Base-by-base conservation (phyloP, 176 grass and related monocot species). In the Rhynchospora breviuscula region DNA sequence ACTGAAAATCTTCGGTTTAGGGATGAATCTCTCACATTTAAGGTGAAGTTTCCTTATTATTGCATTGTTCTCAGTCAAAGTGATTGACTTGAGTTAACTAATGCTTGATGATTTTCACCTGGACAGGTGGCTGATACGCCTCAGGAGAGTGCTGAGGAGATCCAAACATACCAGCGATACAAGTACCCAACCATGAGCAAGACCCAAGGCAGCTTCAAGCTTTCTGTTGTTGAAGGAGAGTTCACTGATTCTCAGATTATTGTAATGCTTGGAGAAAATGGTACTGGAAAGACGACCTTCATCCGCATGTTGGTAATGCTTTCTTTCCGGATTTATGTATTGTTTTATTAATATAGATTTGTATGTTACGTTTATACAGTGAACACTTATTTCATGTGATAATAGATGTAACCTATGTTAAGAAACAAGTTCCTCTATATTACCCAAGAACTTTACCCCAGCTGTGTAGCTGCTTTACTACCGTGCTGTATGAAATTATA, bases 221-320 rank as follows among this genome's bases (percentile, higher is more conserved):
- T 96, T 61, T 77, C 83, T 7, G 79, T 92, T 2, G 35, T 64
- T 14, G 87, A 89, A 66, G 93, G 90, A 63, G 89, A 87, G 73
- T 96, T 93, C 57, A 91, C 81, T 89, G 89, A 86, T 85, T 93
- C 87, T 46, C 89, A 93, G 71, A 93, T 96, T 68, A 80, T 88
- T 88, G 89, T 97, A n/a, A 83, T 97, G 91, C 89, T 97, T 3
- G 93, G 91, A 72, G 93, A 97, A 70, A 97, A 97, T 31, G 91
- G 91, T 62, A 97, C 91, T 12, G 91, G 91, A 47, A 97, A 91
- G 81, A 93, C 93, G 19, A 97, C 91, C 64, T 93, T 97, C 71
- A 91, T 93, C 35, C 75, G 87, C 58, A 96, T 93, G 87, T 84
- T 93, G 89, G 93, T 97, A 91, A 45, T 33, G 72, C 7, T 48